These are phyloP conservation scores for Scortechinia acanthostroma DNA, from an alignment of 2,329 filamentous ascomycete species.

Conservation along the genomic window DNA sequence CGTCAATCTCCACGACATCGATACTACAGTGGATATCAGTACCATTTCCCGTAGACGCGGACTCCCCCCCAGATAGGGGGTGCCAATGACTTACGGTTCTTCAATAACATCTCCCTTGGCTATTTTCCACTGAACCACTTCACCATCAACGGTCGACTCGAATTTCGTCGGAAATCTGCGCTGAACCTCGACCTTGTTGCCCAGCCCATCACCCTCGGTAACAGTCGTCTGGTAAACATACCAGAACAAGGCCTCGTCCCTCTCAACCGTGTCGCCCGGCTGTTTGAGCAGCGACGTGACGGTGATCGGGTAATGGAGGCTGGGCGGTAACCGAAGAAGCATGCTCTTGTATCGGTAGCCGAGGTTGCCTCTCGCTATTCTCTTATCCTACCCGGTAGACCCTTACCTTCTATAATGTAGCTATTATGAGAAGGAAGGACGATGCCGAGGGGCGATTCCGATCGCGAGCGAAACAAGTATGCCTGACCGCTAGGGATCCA, in stretches of 20 bases:
- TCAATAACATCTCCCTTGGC: constrained; percentile 31
- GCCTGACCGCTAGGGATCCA: too few relatives aligned
- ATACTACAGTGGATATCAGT: too few relatives aligned
- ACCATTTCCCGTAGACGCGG: too few relatives aligned
- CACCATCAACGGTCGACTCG: constrained; percentile 52
- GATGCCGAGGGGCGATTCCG: too few relatives aligned
- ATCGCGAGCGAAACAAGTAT: too few relatives aligned
- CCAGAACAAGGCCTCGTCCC: constrained; percentile 51
- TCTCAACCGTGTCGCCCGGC: constrained; percentile 44
- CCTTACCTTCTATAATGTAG: too few relatives aligned
- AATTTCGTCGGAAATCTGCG: constrained; percentile 50
- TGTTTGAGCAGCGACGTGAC: constrained; percentile 54
- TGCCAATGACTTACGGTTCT: constrained; percentile 15
- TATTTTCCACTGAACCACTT: constrained; percentile 46
- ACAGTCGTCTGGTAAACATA: constrained; percentile 49
- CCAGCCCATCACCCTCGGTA: constrained; percentile 49
- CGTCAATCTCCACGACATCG: constrained; percentile 47
- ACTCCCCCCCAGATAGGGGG: too few relatives aligned
- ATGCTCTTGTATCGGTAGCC: too few relatives aligned
- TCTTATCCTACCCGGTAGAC: too few relatives aligned
- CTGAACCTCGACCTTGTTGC: constrained; percentile 42
- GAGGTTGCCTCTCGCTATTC: too few relatives aligned
- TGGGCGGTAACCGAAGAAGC: neutral
- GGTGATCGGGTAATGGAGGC: constrained; percentile 60
- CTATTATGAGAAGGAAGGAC: too few relatives aligned